Base-by-base conservation (phyloP, 768 basidiomycete species). In the Suillus hirtellus region DNA sequence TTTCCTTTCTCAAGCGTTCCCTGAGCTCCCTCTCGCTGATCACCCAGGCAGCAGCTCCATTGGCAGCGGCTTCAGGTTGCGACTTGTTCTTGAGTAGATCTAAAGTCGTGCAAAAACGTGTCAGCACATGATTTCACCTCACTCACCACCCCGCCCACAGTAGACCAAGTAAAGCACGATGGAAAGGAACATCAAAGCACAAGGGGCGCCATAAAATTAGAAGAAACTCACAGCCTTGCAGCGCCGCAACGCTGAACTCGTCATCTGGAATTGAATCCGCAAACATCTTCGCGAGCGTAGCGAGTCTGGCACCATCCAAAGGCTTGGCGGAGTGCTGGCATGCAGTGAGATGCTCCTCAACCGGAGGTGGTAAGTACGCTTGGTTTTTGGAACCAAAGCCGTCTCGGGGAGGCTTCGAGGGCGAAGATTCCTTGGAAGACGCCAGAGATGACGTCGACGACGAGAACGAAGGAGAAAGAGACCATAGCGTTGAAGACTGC, bases 51-150 rank as follows among this genome's bases (percentile, higher is more conserved):
- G 79, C 80, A 24, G 87, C 88, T 14, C 84, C 86, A 24, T 80
- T 77, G 2, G 92, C 89, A 31, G 93, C 92, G 2, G 81, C 80
- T 69, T 93, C 89, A 2, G 93, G 93, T 60, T 89, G 81, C 24
- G 89, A 87, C 78, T 96, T 95, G 79, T 93, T 89, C 76, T 89
- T 89, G 63, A 96, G 80, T 64, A 96, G 71, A 76, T 92, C 90
- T 92, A 68, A 15, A 62, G 27, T 56, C 34, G 21, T 38, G 31
- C 34, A 59, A 62, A 43, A 42, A 50, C 62, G 40, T 21, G 68
- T 79, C 69, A 79, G 74, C 50, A 69, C 68, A 43, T 61, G 35
- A 63, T 68, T 63, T 66, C 49, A 64, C 19, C 46, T 46, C 67
- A 72, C 62, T 64, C 70, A 66, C 69, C 70, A 63, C 67, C 49